A percentile compares a stretch with the other conserved stretches of the same genome.
phyloP scores from a whole-genome alignment of 208 protist genomes.

The Acanthamoeba royreba region DNA sequence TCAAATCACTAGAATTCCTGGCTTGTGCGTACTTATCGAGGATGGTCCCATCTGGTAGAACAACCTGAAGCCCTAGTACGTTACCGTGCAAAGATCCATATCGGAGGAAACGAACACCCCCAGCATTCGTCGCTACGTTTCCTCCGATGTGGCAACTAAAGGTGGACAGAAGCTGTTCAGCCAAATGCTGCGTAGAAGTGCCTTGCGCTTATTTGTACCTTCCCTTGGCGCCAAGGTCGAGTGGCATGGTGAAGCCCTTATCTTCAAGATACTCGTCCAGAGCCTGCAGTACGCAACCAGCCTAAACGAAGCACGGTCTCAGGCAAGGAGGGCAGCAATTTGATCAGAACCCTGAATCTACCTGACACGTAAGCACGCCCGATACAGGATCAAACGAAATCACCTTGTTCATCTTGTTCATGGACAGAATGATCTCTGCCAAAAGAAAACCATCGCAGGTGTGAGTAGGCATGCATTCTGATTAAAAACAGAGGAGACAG shows the following conservation, averaged over 20 bases:
- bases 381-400: constrained; percentile 78
- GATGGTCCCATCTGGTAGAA: constrained; percentile 83
- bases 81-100: constrained; percentile 94
- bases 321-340: neutral
- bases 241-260: constrained; percentile 88
- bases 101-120: constrained; percentile 92
- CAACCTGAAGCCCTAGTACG: constrained; percentile 91
- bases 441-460: constrained; percentile 29
- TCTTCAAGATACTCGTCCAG: constrained; percentile 83
- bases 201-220: constrained; percentile 55
- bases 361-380: constrained; percentile 50
- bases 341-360: neutral
- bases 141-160: constrained; percentile 94
- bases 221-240: constrained; percentile 95
- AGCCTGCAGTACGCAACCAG: constrained; percentile 90
- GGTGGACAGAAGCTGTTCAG: too few species aligned
- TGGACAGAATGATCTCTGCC: constrained; percentile 90
- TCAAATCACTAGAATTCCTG: constrained; percentile 10
- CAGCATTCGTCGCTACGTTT: constrained; percentile 95
- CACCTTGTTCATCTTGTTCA: constrained; percentile 90
- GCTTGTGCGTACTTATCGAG: constrained; percentile 76
- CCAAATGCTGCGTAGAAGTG: neutral
- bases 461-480: too few species aligned
- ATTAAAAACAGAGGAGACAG: neutral
- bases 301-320: constrained; percentile 1